Base-by-base conservation (phyloP, 140 eudicot species). In the Flaveria floridana region DNA sequence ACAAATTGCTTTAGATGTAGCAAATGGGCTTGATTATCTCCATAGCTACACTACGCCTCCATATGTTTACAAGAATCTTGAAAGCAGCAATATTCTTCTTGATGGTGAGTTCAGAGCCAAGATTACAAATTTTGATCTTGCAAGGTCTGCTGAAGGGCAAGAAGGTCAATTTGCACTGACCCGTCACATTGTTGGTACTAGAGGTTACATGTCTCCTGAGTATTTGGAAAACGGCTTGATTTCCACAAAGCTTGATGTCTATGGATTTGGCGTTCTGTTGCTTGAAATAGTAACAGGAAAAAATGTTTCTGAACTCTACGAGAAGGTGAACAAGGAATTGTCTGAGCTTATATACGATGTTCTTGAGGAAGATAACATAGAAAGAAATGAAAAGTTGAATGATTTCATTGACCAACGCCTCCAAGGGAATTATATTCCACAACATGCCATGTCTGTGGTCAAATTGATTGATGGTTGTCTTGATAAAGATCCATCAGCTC, bases 171-270 rank as follows among this genome's bases (percentile, higher is more conserved):
- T 85, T n/a, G 87, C 87, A 14, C 71, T 89, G 87, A 92, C 97
- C 8, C 81, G 94, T 65, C 96, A 92, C 74, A 89, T 92, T 23
- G 83, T 87, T 39, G 99, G 96, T 77, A 87, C 89, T n/a, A 85
- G 87, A 83, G 99, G 96, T 30, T 91, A 89, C 86, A 89, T 95
- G 96, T 87, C 99, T 48, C 99, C 97, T 0, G 99, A 95, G 87
- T 91, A 95, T 80, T 72, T 89, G 79, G 97, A 91, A 58, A 84
- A 95, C 53, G 99, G 97, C 11, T 68, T 91, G 77, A 70, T 95
- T 61, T 86, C 99, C 34, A 81, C 97, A 52, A 91, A 95, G 95
- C 96, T 95, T 21, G 99, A 95, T 86, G 96, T 95, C 48, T 95
- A 91, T 46, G 85, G 97, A 61, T 86, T 95, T 69, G 99, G 99